Base-by-base conservation (phyloP, 257 asterid genomes). In the Solanum medicagineum region DNA sequence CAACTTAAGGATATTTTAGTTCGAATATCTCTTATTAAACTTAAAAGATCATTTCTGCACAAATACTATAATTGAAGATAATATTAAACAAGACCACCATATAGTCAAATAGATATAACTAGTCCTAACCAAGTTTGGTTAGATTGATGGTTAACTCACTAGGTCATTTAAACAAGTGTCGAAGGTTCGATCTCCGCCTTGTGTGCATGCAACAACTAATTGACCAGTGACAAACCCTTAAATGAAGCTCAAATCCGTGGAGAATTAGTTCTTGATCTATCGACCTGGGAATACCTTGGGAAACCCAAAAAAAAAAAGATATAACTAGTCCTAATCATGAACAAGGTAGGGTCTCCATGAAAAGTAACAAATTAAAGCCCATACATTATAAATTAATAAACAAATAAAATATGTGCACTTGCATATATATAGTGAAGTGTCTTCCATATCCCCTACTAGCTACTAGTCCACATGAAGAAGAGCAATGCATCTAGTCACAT, bases 401-500 rank as follows among this genome's bases (percentile, higher is more conserved):
- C 3, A 13, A 26, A 66, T 20, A 20, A 44, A 45, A 74, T 45
- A 74, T 47, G 59, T 45, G 47, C n/a, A 74, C 81, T n/a, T 74
- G 59, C 59, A 74, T 74, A 22, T 47, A 20, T 32, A 32, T 32
- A 32, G 32, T 74, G 59, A 47, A 74, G 81, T 74, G 59, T 59
- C 60, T 75, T 75, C n/a, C 81, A 69, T 36, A 17, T 36, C 42
- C 40, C 42, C 42, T 36, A 4, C 36, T 71, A 42, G 55, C 55
- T 36, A 69, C 51, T 17, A 69, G 53, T 36, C 60, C 81, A 49
- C n/a, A 44, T 10, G 24, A 42, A 71, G 55, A 71, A 71, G 81
- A 47, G 24, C 60, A 75, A 22, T 75, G 81, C 22, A 75, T 75
- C 81, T 75, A 49, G 81, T 75, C 24, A 47, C 60, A 75, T 75